phyloP scores from a whole-genome alignment of 768 basidiomycete genomes.

The Mycena metata region DNA sequence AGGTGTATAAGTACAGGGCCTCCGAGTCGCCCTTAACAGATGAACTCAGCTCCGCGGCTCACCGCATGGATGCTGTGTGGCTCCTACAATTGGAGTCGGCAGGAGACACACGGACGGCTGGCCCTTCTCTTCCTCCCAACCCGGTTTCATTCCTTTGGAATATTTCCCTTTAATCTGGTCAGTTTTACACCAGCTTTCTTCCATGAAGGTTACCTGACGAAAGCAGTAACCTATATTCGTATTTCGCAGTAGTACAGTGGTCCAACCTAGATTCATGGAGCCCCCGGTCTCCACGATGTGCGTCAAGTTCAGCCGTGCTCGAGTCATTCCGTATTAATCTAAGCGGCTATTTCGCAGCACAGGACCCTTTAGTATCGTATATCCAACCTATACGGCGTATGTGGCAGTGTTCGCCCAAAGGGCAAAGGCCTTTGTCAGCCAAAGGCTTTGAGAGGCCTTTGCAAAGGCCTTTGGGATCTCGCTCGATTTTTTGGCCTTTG shows the following conservation, averaged over 20 bases:
- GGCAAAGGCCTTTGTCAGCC: too few relatives aligned
- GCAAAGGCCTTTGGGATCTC: too few relatives aligned
- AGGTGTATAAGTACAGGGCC: not conserved
- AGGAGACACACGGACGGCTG: not conserved
- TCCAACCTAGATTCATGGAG: not conserved
- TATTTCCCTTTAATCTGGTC: not conserved
- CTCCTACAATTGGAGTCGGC: not conserved
- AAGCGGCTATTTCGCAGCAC: not conserved
- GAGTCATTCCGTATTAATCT: not conserved
- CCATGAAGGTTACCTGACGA: too few relatives aligned
- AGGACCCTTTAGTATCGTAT: constrained; percentile 7
- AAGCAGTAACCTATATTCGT: too few relatives aligned
- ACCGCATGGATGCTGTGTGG: constrained; percentile 15
- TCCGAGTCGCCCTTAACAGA: not conserved
- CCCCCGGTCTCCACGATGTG: constrained; percentile 5
- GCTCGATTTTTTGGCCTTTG: too few relatives aligned
- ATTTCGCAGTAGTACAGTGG: too few relatives aligned
- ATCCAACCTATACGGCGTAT: constrained; percentile 13
- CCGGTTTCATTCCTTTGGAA: not conserved
- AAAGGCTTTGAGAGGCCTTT: too few relatives aligned
- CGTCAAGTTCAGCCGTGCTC: not conserved
- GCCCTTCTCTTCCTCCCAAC: not conserved
- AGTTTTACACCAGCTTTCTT: not conserved
- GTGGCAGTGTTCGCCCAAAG: too few relatives aligned
- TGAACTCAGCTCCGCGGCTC: constrained; percentile 9